These are phyloP conservation scores for Lentithecium fluviatile DNA, from an alignment of 495 filamentous ascomycete genomes.

Conservation along the genomic window DNA sequence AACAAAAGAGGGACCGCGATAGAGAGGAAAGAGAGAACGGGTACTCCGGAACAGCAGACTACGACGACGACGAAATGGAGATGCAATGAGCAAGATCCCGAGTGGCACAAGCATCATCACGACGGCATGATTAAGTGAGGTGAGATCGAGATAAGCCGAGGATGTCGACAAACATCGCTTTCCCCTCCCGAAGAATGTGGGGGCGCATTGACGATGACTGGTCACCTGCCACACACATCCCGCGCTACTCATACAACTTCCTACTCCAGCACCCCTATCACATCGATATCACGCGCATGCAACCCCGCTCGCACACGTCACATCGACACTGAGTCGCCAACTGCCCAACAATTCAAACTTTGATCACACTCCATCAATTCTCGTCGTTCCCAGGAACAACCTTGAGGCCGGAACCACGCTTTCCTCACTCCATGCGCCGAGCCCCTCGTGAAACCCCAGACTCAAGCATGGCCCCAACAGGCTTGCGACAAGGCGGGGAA, in stretches of 20 bases:
- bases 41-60: conserved; percentile 36
- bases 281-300: conserved; percentile 10
- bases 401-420: background rate
- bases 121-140: background rate
- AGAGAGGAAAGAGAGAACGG: conserved; percentile 44
- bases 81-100: conserved; percentile 16
- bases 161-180: too few species aligned
- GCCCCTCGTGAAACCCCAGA: background rate
- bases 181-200: too few species aligned
- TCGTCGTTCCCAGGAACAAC: conserved; percentile 6
- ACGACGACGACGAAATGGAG: conserved; percentile 44
- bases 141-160: too few species aligned
- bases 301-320: conserved; percentile 5
- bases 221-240: background rate
- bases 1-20: conserved; percentile 42
- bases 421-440: background rate
- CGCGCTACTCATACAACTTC: background rate
- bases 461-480: conserved; percentile 5
- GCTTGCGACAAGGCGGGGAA: background rate
- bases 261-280: background rate
- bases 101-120: background rate
- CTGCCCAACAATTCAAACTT: background rate
- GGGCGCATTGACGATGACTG: too few species aligned
- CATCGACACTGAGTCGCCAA: conserved; percentile 6
- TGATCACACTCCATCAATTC: background rate